A percentile compares a stretch with the other conserved stretches of the same genome.
Evolutionary conservation across 805 yeast genomes (phyloP).

Genomic region (Cyberlindnera mississippiensis): DNA sequence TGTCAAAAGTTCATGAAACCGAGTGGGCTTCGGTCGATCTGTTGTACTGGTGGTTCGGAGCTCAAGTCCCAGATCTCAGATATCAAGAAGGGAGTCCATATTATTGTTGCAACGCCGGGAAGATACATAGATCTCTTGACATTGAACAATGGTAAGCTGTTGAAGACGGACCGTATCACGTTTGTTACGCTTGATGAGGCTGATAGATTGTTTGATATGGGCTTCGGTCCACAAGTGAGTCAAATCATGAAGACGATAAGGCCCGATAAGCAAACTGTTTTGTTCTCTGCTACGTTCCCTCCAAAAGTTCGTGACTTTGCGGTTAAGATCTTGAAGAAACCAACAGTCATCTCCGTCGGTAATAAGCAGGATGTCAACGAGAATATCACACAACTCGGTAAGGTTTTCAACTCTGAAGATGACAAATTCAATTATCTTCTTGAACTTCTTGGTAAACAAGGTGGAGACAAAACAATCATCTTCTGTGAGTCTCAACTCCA

Average conservation of each 20-base stretch:
- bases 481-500: constrained; percentile 87
- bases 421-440: constrained; percentile 56
- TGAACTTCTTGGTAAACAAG: constrained; percentile 46
- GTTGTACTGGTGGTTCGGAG: constrained; percentile 91
- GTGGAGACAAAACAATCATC: constrained; percentile 55
- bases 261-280: constrained; percentile 83
- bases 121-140: constrained; percentile 84
- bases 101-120: constrained; percentile 94
- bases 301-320: constrained; percentile 75
- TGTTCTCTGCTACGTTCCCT: constrained; percentile 95
- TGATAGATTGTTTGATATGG: constrained; percentile 94
- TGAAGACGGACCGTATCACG: constrained; percentile 61
- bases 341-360: constrained; percentile 77
- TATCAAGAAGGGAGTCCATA: constrained; percentile 70
- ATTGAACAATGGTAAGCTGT: constrained; percentile 73
- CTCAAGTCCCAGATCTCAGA: constrained; percentile 79
- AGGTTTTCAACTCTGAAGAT: constrained; percentile 48
- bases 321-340: constrained; percentile 52
- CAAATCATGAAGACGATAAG: constrained; percentile 73
- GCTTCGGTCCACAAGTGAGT: constrained; percentile 93
- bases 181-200: constrained; percentile 94
- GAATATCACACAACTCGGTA: constrained; percentile 71
- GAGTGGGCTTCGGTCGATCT: constrained; percentile 50
- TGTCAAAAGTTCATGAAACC: constrained; percentile 52
- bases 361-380: constrained; percentile 76